Percentiles rank a stretch among this genome's conserved stretches.
phyloP scores from a whole-genome alignment of 306 rosid genomes.

The Purshia tridentata region DNA sequence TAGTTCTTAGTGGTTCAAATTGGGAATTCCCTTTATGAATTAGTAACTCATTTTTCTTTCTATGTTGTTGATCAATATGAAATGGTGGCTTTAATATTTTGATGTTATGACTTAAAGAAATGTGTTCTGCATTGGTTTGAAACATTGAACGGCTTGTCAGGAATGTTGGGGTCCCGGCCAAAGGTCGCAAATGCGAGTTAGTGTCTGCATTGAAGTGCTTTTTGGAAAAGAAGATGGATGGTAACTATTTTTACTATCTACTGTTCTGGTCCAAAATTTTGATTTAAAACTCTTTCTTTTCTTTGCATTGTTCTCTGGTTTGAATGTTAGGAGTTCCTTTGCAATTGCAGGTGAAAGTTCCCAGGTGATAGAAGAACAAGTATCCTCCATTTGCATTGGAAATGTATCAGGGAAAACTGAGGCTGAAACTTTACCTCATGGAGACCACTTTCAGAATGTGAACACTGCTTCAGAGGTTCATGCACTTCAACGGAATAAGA shows the following conservation, averaged over 20 bases:
- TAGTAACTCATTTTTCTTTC: no score
- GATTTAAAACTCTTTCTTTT: slow-evolving; percentile 3
- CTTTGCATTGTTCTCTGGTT: not conserved
- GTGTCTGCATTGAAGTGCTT: slow-evolving; percentile 69
- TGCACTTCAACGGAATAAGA: slow-evolving; percentile 39
- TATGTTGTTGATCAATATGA: slow-evolving; percentile 6
- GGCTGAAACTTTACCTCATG: slow-evolving; percentile 29
- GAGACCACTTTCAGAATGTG: slow-evolving; percentile 37
- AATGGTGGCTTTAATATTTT: slow-evolving; percentile 3
- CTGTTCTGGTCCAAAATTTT: not conserved
- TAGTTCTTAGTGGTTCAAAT: not conserved
- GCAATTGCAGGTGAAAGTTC: slow-evolving; percentile 52
- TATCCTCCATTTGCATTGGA: slow-evolving; percentile 33
- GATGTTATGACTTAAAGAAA: slow-evolving; percentile 1
- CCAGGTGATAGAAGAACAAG: slow-evolving; percentile 35
- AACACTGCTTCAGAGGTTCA: slow-evolving; percentile 34
- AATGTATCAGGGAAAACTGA: slow-evolving; percentile 29
- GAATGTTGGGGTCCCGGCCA: slow-evolving; percentile 61
- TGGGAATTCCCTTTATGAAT: not conserved
- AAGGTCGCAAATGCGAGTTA: slow-evolving; percentile 77
- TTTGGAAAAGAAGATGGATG: slow-evolving; percentile 49
- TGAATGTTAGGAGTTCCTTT: slow-evolving; percentile 23
- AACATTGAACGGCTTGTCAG: slow-evolving; percentile 45
- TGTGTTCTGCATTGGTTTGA: slow-evolving; percentile 22
- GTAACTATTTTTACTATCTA: slow-evolving; percentile 29